Conservation (phyloP, 768 basidiomycete genomes). For the Suillus tomentosus region DNA sequence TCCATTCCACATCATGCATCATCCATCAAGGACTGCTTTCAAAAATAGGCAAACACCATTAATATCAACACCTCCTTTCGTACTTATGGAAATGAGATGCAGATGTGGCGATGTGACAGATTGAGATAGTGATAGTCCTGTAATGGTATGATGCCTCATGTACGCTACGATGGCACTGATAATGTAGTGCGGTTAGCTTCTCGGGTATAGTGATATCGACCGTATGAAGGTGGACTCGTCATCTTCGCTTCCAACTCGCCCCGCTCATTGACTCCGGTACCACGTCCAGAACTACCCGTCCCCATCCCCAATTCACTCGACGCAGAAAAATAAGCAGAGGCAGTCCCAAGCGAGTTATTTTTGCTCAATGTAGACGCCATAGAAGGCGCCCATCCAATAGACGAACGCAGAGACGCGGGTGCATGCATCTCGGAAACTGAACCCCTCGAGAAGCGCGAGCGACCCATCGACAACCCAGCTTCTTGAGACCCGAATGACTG, state of each 20-base stretch:
- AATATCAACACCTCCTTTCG: background rate
- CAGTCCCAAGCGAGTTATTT: slow-evolving; percentile 24
- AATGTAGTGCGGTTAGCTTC: background rate
- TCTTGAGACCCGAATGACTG: slow-evolving; percentile 76
- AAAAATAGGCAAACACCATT: background rate
- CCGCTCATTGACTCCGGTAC: slow-evolving; percentile 27
- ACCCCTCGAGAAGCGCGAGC: slow-evolving; percentile 29
- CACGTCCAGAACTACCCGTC: slow-evolving; percentile 9
- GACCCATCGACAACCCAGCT: slow-evolving; percentile 29
- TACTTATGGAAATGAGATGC: background rate
- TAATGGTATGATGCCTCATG: background rate
- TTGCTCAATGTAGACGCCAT: slow-evolving; percentile 5
- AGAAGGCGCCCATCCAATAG: slow-evolving; percentile 19
- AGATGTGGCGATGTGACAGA: background rate
- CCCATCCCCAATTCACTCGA: slow-evolving; percentile 23
- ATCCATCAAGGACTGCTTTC: background rate
- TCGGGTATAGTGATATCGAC: slow-evolving; percentile 19
- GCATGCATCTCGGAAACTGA: slow-evolving; percentile 20
- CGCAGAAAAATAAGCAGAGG: slow-evolving; percentile 28
- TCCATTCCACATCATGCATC: background rate
- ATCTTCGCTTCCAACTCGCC: slow-evolving; percentile 26
- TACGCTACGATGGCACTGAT: background rate
- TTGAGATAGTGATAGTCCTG: background rate
- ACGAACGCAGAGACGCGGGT: slow-evolving; percentile 27
- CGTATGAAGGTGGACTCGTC: slow-evolving; percentile 15